A percentile compares a stretch with the other conserved stretches of the same genome.
phyloP scores from a whole-genome alignment of 768 basidiomycete species.

The Multifurca ochricompacta region DNA sequence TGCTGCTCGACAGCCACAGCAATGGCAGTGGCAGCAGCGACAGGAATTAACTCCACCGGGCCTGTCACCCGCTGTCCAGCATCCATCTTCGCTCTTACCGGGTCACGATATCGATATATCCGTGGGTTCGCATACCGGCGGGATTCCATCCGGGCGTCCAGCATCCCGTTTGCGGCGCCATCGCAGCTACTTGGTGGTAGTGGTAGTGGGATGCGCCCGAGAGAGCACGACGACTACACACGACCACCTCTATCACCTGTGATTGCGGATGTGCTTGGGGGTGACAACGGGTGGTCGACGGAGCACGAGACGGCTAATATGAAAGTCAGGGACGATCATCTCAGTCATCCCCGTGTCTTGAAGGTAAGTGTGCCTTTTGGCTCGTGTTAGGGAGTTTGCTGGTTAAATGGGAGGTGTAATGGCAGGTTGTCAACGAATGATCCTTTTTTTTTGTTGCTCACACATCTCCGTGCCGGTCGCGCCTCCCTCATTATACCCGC shows the following conservation, averaged over 20 bases:
- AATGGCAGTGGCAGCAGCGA: background rate
- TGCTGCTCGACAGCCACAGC: background rate
- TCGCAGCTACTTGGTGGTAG: no score
- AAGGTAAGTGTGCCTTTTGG: constrained; percentile 12
- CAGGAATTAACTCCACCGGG: background rate
- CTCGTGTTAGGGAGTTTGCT: background rate
- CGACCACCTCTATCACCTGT: constrained; percentile 18
- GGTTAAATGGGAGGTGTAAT: background rate
- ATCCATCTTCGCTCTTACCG: background rate
- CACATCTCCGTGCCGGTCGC: background rate
- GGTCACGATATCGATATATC: background rate
- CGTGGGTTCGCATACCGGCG: background rate
- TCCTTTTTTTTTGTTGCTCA: background rate
- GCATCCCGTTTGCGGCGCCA: background rate
- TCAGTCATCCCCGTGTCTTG: background rate
- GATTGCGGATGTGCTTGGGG: constrained; percentile 24
- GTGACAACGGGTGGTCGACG: background rate
- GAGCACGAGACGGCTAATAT: background rate
- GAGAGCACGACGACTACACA: constrained; percentile 9
- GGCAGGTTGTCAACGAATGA: constrained; percentile 18
- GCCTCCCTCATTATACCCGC: background rate
- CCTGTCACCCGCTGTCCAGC: background rate
- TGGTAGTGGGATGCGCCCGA: background rate
- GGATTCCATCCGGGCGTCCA: background rate
- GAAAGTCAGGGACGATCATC: background rate